Conservation (phyloP, 1,284 basidiomycete species). For the Agroathelia rolfsii region DNA sequence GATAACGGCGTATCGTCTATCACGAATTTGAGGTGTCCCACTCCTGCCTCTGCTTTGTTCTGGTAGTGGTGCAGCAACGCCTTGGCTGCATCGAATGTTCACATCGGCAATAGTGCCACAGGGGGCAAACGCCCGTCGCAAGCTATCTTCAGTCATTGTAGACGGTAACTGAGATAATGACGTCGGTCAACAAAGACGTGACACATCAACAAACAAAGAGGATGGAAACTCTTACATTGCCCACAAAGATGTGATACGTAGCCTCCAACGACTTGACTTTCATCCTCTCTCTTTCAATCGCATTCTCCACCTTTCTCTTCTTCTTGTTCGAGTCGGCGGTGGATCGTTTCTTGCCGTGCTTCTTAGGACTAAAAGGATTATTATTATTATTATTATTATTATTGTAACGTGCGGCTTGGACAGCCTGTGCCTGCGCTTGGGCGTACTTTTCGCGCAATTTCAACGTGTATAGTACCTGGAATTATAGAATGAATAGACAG, state of each 20-base stretch:
- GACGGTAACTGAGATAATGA: constrained; percentile 18
- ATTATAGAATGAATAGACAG: too few relatives aligned
- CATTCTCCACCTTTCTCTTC: constrained; percentile 10
- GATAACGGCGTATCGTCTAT: constrained; percentile 43
- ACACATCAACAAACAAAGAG: constrained; percentile 5
- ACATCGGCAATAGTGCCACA: constrained; percentile 35
- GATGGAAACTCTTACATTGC: constrained; percentile 37
- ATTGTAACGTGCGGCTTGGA: too few relatives aligned
- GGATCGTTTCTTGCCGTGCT: not conserved
- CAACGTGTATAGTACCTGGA: too few relatives aligned
- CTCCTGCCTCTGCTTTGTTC: constrained; percentile 16
- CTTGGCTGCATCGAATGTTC: constrained; percentile 38
- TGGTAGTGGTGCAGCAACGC: constrained; percentile 26
- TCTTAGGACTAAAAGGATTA: not conserved
- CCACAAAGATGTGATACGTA: constrained; percentile 37
- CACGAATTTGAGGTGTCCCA: too few relatives aligned
- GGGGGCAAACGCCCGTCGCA: constrained; percentile 28
- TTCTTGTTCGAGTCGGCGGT: constrained; percentile 10
- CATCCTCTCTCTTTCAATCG: constrained; percentile 13
- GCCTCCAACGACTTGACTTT: constrained; percentile 6
- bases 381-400: constrained; percentile 3
- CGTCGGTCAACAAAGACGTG: not conserved
- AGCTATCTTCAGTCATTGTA: constrained; percentile 23
- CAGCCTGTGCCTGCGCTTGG: too few relatives aligned
- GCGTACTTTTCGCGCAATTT: too few relatives aligned